Conservation (phyloP, 164 flowering plant genomes). For the Stephania yunnanensis region DNA sequence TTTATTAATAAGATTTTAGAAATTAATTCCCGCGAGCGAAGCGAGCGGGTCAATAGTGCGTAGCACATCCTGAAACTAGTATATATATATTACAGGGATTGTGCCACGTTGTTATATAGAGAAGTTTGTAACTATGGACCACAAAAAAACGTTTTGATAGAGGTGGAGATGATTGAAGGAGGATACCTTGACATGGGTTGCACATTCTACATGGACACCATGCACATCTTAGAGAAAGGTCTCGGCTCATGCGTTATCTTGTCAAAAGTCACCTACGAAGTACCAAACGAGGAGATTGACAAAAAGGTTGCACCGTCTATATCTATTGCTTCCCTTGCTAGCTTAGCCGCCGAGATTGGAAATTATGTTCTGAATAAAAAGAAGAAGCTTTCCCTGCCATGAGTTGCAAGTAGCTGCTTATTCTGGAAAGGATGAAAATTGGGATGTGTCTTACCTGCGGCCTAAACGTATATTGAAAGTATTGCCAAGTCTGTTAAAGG, state of each 20-base stretch:
- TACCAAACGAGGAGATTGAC: not conserved
- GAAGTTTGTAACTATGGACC: not conserved
- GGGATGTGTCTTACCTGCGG: too few relatives aligned
- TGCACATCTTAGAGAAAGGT: not conserved
- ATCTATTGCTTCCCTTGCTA: not conserved
- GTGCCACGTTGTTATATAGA: not conserved
- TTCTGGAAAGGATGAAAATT: too few relatives aligned
- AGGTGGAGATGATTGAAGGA: not conserved
- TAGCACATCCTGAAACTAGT: too few relatives aligned
- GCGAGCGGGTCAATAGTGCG: too few relatives aligned
- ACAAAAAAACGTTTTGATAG: not conserved
- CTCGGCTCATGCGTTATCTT: not conserved
- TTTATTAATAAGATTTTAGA: too few relatives aligned
- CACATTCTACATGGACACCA: slow-evolving; percentile 4
- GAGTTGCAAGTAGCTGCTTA: too few relatives aligned
- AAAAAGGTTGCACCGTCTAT: not conserved
- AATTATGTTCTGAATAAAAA: not conserved
- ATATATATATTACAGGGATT: too few relatives aligned
- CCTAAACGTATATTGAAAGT: too few relatives aligned
- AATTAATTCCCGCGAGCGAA: too few relatives aligned
- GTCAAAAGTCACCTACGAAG: not conserved
- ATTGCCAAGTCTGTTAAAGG: too few relatives aligned
- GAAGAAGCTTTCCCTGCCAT: not conserved
- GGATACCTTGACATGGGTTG: not conserved
- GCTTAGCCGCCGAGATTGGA: not conserved